phyloP scores from a whole-genome alignment of 2,329 filamentous ascomycete genomes.

The Coniochaeta prunicola region DNA sequence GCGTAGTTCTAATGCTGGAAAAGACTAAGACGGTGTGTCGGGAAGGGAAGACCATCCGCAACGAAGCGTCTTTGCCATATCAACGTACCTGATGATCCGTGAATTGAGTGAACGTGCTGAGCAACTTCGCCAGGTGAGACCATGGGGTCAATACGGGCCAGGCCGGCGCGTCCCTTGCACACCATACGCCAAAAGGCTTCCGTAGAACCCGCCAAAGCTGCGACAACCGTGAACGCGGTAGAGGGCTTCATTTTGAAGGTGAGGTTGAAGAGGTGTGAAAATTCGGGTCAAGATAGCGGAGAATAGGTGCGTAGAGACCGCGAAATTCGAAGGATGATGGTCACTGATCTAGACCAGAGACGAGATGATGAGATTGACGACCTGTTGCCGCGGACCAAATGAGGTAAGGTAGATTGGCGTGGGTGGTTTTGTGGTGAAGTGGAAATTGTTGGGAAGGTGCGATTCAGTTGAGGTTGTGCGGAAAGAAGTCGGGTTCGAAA shows the following conservation, averaged over 20 bases:
- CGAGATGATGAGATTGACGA: background rate
- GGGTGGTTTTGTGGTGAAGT: background rate
- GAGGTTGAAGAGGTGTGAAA: background rate
- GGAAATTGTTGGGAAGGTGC: background rate
- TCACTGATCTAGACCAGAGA: background rate
- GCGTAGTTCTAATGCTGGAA: too few species aligned
- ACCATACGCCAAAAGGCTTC: constrained; percentile 84
- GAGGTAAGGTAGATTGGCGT: background rate
- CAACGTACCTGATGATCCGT: constrained; percentile 69
- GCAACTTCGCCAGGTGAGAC: constrained; percentile 53
- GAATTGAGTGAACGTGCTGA: constrained; percentile 65
- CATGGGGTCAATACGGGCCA: constrained; percentile 72
- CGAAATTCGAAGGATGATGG: background rate
- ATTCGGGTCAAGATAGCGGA: background rate
- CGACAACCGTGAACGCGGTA: background rate
- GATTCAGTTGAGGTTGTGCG: background rate
- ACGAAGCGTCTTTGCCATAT: background rate
- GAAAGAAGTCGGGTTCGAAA: background rate
- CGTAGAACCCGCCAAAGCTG: constrained; percentile 10
- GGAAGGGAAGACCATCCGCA: background rate
- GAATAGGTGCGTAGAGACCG: background rate
- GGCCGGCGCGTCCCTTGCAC: constrained; percentile 62
- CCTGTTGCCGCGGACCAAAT: background rate
- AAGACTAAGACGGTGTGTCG: too few species aligned
- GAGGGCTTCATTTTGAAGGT: background rate